Base-by-base conservation (phyloP, 2,329 filamentous ascomycete genomes). In the Diplodia mutila region DNA sequence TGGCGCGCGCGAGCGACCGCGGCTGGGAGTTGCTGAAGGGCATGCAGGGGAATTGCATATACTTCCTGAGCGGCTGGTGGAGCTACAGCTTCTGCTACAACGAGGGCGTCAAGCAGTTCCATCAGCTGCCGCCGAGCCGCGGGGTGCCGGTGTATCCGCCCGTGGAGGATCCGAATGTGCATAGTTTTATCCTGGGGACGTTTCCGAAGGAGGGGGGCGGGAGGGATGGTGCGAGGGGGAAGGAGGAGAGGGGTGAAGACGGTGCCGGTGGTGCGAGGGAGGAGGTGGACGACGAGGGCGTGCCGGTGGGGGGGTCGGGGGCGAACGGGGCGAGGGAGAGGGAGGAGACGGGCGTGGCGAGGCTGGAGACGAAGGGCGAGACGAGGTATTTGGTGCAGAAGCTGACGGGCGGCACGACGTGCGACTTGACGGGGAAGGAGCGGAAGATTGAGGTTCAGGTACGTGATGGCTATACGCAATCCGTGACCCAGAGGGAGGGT, bases 21-120 rank as follows among this genome's bases (percentile, higher is more conserved):
- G 94, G 94, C 6, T 91, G 92, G 85, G 91, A 95, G 74, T 84
- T 97, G 25, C 83, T 97, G 61, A 86, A 87, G 70, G 88, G 89
- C 29, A 90, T 97, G 79, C 87, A 94, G 65, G 91, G 89, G 3
- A 86, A 86, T 61, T 97, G 94, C 78, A 86, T 97, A 70, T 97
- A 94, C 81, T 91, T 88, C 77, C 81, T 93, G 71, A 91, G 89
- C 0, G 94, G 94, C 0, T 97, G 94, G 94, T 97, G 94, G 94
- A 95, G 91, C 75, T 97, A 97, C 80, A 91, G 90, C 73, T 97
- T 97, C 79, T 97, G 94, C 83, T 95, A 97, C 80, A 92, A 92
- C 75, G 86, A 90, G 69, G 89, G 94, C 70, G 90, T 97, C 69
- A 91, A 92, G 74, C 94, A 97, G 79, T 97, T 96, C 79, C 94